These are phyloP conservation scores for Metarhizium robertsii DNA, from an alignment of 2,329 filamentous ascomycete species.

Conservation along the genomic window DNA sequence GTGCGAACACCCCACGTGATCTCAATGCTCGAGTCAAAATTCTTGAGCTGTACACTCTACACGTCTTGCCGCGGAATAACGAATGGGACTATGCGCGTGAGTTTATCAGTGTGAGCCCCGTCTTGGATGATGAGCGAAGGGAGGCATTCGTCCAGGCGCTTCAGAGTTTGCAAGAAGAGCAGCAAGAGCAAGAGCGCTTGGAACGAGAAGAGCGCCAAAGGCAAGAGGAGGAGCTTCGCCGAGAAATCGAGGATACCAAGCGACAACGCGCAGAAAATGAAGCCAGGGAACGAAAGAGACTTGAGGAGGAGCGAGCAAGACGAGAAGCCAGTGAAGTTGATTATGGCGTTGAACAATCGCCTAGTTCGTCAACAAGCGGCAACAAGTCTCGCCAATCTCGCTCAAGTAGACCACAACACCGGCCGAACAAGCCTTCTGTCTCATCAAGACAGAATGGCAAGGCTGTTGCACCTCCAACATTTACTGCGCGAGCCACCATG, in stretches of 20 bases:
- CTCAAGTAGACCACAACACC: constrained; percentile 12
- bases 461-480: constrained; percentile 22
- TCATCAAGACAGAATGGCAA: constrained; percentile 20
- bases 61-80: constrained; percentile 85
- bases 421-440: constrained; percentile 14
- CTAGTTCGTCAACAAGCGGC: constrained; percentile 24
- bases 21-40: constrained; percentile 81
- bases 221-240: constrained; percentile 47
- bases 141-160: constrained; percentile 84
- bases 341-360: constrained; percentile 55
- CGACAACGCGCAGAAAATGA: constrained; percentile 50
- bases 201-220: constrained; percentile 49
- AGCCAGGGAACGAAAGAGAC: constrained; percentile 39
- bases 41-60: constrained; percentile 87
- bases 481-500: constrained; percentile 40
- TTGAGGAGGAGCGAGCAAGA: constrained; percentile 44
- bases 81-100: constrained; percentile 95
- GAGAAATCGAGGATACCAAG: constrained; percentile 48
- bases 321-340: constrained; percentile 52
- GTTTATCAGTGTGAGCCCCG: constrained; percentile 77
- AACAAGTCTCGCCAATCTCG: constrained; percentile 21
- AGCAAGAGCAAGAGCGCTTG: constrained; percentile 58
- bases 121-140: constrained; percentile 84
- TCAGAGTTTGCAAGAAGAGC: constrained; percentile 75
- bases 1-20: constrained; percentile 75